Base-by-base conservation (phyloP, 2,329 filamentous ascomycete species). In the Sclerotinia minor region DNA sequence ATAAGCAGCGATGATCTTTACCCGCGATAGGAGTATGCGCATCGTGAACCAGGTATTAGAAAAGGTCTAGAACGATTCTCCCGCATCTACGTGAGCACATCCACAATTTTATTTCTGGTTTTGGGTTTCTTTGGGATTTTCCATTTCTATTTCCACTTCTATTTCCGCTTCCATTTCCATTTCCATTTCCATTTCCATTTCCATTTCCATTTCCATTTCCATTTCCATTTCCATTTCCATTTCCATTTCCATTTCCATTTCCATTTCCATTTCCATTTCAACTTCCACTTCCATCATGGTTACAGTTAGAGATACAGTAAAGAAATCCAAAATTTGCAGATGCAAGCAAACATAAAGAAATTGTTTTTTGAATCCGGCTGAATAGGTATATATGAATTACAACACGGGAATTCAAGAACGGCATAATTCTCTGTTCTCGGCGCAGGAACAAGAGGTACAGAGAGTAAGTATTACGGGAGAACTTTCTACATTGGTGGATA, bases 1-100 rank as follows among this genome's bases (percentile, higher is more conserved):
- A 64, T 64, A 64, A 64, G 61, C 35, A 59, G 35, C 55, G 57
- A 59, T 59, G 57, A 59, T 59, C 57, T 59, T 59, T n/a, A 21
- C 41, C 52, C 11, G 13, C 2, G 17, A 19, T n/a, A 2, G 29
- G 57, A 59, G 24, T 38, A 21, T 26, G 57, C 9, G 57, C 35
- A 59, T 55, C 4, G 53, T 24, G 21, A 11, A 38, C 29, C 53
- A 59, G 38, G 57, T 13, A 26, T 21, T 13, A 6, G 5, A 59
- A 44, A 29, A 19, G 38, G 38, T 59, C 57, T 59, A 29, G 57
- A 59, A 59, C 38, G 19, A 58, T 58, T 15, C n/a, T 59, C 19
- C 24, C 57, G 17, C 35, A 38, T 38, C 35, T 38, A 38, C 35
- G 35, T 15, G 38, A 41, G 41, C 41, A 19, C 24, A 24, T 58